Conservation (phyloP, 495 filamentous ascomycete species). For the Xylaria nigripes region DNA sequence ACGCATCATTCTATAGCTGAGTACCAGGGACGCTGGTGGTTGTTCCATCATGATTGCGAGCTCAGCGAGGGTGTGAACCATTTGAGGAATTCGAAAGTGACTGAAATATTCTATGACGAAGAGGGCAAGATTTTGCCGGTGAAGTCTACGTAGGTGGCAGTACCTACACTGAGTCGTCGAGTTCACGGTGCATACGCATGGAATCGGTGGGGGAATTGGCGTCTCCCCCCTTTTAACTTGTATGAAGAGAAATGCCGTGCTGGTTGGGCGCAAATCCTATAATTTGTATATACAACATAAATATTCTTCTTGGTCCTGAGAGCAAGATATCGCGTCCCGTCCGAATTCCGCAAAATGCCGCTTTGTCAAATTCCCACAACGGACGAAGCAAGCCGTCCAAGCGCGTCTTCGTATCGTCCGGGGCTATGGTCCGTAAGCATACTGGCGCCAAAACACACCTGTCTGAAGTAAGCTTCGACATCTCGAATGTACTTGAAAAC, state of each 20-base stretch:
- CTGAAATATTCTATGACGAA: constrained; percentile 62
- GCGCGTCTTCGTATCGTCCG: constrained; percentile 57
- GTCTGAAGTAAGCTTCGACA: constrained; percentile 59
- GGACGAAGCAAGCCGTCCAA: constrained; percentile 32
- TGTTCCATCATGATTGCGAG: constrained; percentile 68
- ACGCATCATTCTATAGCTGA: constrained; percentile 73
- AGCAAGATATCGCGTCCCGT: neutral
- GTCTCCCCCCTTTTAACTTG: neutral
- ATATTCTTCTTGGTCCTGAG: too few species aligned
- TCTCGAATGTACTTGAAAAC: constrained; percentile 59
- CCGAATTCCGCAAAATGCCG: neutral
- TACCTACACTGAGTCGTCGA: too few species aligned
- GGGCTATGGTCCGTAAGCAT: constrained; percentile 74
- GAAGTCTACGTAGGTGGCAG: constrained; percentile 21
- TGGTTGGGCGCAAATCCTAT: neutral
- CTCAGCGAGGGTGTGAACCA: constrained; percentile 55
- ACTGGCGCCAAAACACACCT: constrained; percentile 60
- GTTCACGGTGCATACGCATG: too few species aligned
- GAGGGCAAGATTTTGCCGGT: constrained; percentile 48
- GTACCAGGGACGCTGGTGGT: constrained; percentile 58
- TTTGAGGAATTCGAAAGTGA: constrained; percentile 59
- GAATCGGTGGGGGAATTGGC: neutral
- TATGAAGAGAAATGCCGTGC: neutral
- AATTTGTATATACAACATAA: too few species aligned
- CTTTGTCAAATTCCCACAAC: constrained; percentile 18